Evolutionary conservation across 2,329 filamentous ascomycete genomes (phyloP).

Genomic region (Pyrenochaeta sp.): DNA sequence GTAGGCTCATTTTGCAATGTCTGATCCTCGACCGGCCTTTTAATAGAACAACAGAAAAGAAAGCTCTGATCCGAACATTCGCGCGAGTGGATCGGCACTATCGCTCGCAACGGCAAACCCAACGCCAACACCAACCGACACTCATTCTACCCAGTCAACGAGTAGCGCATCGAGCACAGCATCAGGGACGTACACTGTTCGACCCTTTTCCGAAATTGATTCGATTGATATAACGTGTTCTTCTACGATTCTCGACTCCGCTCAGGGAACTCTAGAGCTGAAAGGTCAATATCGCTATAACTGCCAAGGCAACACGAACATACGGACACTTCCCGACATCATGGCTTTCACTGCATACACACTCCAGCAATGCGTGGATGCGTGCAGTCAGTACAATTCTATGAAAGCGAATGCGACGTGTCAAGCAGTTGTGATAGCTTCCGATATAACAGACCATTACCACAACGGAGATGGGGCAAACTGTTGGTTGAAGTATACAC

Average conservation of each 20-base stretch:
- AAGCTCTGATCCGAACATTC: not conserved
- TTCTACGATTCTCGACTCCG: conserved; percentile 2
- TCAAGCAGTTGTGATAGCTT: conserved; percentile 5
- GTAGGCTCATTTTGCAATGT: not conserved
- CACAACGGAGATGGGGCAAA: conserved; percentile 5
- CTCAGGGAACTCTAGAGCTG: conserved; percentile 4
- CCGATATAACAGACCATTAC: conserved; percentile 1
- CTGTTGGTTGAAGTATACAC: conserved; percentile 6
- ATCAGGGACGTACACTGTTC: not conserved
- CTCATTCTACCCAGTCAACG: not conserved
- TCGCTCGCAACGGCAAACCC: not conserved
- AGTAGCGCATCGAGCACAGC: not conserved
- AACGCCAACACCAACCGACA: not conserved
- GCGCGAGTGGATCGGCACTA: not conserved
- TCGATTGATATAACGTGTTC: conserved; percentile 10
- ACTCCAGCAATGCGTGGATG: conserved; percentile 10
- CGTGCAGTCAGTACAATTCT: conserved; percentile 13
- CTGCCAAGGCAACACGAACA: conserved; percentile 11
- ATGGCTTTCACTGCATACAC: conserved; percentile 11
- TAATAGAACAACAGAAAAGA: not conserved
- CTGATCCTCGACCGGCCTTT: not conserved
- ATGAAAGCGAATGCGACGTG: conserved; percentile 2
- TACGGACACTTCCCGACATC: conserved; percentile 2
- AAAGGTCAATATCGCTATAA: conserved; percentile 9
- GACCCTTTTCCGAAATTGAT: not conserved